Conservation (phyloP, 2,329 filamentous ascomycete species). For the Alternaria consortialis region DNA sequence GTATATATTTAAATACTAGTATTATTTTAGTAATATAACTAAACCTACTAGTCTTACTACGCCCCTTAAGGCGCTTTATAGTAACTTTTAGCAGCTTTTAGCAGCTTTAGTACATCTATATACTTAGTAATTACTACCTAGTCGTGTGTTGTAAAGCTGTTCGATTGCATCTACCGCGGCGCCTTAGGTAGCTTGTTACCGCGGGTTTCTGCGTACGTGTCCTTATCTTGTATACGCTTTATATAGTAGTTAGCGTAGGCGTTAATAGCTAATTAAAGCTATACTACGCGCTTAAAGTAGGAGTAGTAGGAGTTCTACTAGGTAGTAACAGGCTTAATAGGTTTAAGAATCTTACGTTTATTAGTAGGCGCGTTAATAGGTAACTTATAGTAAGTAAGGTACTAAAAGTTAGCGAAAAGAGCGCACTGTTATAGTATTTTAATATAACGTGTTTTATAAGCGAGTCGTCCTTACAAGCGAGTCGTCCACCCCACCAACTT, state of each 20-base stretch:
- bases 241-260: neutral
- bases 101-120: neutral
- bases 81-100: neutral
- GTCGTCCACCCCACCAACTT: too few species aligned
- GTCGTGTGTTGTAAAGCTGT: neutral
- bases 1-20: neutral
- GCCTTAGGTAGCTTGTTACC: neutral
- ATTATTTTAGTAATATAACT: slow-evolving; percentile 2
- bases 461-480: too few species aligned
- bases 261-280: slow-evolving; percentile 1
- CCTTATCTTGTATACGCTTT: too few species aligned
- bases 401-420: neutral
- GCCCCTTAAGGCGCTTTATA: neutral
- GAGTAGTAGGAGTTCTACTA: neutral
- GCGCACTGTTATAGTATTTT: slow-evolving; percentile 14
- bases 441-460: too few species aligned
- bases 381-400: too few species aligned
- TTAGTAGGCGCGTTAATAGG: neutral
- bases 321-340: slow-evolving; percentile 5
- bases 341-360: neutral
- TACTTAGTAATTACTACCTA: slow-evolving; percentile 1
- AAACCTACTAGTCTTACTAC: neutral
- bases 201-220: neutral
- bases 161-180: neutral
- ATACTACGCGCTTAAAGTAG: slow-evolving; percentile 1